Percentiles rank a stretch among this genome's conserved stretches.
Conservation (phyloP, 345 rosid genomes). For the Corchorus capsularis region DNA sequence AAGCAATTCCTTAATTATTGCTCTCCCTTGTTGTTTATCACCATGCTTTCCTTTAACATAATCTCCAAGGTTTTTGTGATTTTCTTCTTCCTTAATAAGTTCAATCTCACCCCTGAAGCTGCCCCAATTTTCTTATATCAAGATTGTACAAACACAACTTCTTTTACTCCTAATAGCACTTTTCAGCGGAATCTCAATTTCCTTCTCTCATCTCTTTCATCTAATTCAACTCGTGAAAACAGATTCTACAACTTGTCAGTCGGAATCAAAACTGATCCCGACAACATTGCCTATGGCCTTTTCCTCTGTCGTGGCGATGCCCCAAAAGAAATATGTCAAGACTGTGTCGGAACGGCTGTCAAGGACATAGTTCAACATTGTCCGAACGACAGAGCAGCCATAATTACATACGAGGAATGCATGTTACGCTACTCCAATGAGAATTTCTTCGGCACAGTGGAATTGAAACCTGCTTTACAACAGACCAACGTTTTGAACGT, state of each 20-base stretch:
- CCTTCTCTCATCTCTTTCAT: conserved; percentile 15
- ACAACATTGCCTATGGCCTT: conserved; percentile 15
- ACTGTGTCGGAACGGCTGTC: neutral
- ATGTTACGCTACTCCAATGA: conserved; percentile 4
- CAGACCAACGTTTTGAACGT: neutral
- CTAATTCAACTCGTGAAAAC: conserved; percentile 5
- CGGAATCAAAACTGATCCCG: neutral
- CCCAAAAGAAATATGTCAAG: neutral
- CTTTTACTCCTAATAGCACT: neutral
- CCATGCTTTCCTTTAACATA: no score
- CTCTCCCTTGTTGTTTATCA: no score
- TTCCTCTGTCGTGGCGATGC: conserved; percentile 35
- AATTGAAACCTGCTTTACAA: neutral
- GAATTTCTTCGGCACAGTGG: neutral
- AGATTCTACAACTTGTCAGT: neutral
- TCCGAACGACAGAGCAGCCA: neutral
- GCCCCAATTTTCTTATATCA: no score
- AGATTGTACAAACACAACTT: no score
- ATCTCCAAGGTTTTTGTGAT: no score
- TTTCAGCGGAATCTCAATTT: conserved; percentile 14
- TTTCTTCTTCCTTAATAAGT: no score
- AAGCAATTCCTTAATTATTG: no score
- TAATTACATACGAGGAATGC: conserved; percentile 28
- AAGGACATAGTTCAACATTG: conserved; percentile 1
- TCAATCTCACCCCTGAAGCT: no score